Conservation (phyloP, 2,329 filamentous ascomycete genomes). For the Aspergillus fijiensis region DNA sequence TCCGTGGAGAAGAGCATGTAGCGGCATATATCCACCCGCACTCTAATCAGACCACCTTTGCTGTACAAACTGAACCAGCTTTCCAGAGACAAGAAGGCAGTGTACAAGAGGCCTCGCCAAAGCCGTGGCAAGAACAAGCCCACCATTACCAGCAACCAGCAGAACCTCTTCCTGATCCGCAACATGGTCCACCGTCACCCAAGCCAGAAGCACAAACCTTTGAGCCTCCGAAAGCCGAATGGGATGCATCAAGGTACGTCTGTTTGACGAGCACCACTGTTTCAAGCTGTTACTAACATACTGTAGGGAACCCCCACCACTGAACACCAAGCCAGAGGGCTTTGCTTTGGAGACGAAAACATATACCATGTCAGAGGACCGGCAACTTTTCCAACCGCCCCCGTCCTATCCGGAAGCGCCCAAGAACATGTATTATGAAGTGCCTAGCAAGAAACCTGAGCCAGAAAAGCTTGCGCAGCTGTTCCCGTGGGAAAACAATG, state of each 20-base stretch:
- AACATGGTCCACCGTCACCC: constrained; percentile 38
- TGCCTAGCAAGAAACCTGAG: constrained; percentile 61
- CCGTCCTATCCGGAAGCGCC: constrained; percentile 77
- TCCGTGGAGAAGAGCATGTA: constrained; percentile 46
- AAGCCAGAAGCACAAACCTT: constrained; percentile 46
- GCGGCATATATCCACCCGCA: constrained; percentile 32
- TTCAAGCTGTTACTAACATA: constrained; percentile 23
- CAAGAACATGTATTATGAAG: constrained; percentile 82
- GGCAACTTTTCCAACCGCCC: constrained; percentile 73
- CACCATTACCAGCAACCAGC: constrained; percentile 38
- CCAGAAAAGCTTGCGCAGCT: constrained; percentile 64
- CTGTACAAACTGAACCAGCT: constrained; percentile 14
- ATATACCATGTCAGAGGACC: constrained; percentile 81
- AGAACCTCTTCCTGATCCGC: constrained; percentile 44
- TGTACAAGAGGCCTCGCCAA: background rate
- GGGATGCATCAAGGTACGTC: constrained; percentile 62
- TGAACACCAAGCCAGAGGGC: constrained; percentile 77
- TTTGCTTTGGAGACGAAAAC: constrained; percentile 73
- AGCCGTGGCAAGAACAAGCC: background rate
- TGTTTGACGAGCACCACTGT: constrained; percentile 10
- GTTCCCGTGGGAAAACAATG: constrained; percentile 85
- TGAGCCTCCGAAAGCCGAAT: constrained; percentile 59
- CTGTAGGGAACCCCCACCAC: constrained; percentile 59
- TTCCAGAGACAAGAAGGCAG: constrained; percentile 10
- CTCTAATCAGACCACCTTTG: constrained; percentile 16